These are phyloP conservation scores for Psilocybe sp. DNA, from an alignment of 768 basidiomycete genomes.

Conservation along the genomic window DNA sequence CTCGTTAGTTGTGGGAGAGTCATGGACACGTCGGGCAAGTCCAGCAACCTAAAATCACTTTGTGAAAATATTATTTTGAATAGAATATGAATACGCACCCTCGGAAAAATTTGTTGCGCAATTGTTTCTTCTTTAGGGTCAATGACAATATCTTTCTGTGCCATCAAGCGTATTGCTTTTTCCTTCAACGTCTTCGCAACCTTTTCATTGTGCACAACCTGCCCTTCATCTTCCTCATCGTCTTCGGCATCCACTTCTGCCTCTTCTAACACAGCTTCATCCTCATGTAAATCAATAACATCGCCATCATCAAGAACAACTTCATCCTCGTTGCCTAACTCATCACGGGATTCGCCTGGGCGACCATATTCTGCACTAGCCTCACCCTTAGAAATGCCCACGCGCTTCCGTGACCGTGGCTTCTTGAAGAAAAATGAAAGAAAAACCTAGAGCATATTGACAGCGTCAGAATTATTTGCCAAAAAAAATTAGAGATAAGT, in stretches of 20 bases:
- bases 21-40: constrained; percentile 23
- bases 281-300: constrained; percentile 9
- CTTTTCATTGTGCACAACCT: constrained; percentile 11
- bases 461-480: too few relatives aligned
- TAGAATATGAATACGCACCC: constrained; percentile 1
- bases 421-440: constrained; percentile 24
- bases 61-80: not conserved
- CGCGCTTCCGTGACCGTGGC: constrained; percentile 8
- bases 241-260: constrained; percentile 4
- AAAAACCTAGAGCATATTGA: too few relatives aligned
- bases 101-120: constrained; percentile 11
- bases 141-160: constrained; percentile 1
- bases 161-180: constrained; percentile 10
- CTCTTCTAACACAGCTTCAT: constrained; percentile 12
- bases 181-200: constrained; percentile 8
- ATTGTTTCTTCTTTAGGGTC: constrained; percentile 3
- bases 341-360: constrained; percentile 1
- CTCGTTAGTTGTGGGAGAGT: constrained; percentile 19
- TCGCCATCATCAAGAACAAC: not conserved
- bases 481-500: too few relatives aligned
- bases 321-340: constrained; percentile 4
- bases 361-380: constrained; percentile 1
- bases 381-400: constrained; percentile 7
- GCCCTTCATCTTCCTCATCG: constrained; percentile 12
- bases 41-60: constrained; percentile 15